Percentiles rank a stretch among this genome's conserved stretches.
Evolutionary conservation across 2,329 filamentous ascomycete genomes (phyloP).

Genomic region (Diaporthe ilicicola): DNA sequence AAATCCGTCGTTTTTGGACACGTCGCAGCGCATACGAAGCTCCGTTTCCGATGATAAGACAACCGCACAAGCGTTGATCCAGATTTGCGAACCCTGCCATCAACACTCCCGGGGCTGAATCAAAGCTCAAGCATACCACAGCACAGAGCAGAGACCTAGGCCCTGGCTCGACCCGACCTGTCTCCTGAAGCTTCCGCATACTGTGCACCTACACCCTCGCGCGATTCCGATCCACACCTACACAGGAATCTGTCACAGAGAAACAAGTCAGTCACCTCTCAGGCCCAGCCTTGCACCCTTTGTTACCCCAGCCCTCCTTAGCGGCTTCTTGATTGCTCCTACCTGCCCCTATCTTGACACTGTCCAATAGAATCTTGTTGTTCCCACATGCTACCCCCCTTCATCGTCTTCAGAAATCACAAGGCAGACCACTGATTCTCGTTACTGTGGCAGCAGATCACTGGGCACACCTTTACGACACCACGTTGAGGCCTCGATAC

Average conservation of each 20-base stretch:
- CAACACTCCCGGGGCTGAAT: conserved; percentile 8
- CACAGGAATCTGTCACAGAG: conserved; percentile 9
- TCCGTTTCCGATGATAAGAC: conserved; percentile 13
- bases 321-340: conserved; percentile 34
- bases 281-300: conserved; percentile 31
- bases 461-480: conserved; percentile 37
- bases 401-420: conserved; percentile 36
- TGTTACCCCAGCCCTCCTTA: conserved; percentile 32
- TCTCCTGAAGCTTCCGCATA: conserved; percentile 15
- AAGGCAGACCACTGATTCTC: conserved; percentile 37
- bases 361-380: conserved; percentile 35
- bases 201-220: conserved; percentile 23
- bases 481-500: conserved; percentile 27
- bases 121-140: conserved; percentile 21
- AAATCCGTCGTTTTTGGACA: conserved; percentile 7
- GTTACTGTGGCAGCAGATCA: conserved; percentile 37
- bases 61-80: conserved; percentile 8
- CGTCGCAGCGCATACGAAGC: conserved; percentile 18
- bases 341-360: conserved; percentile 31
- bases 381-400: conserved; percentile 32
- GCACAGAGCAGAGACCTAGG: conserved; percentile 18
- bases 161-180: conserved; percentile 11
- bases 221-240: conserved; percentile 7
- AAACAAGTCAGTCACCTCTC: conserved; percentile 19
- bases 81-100: conserved; percentile 12